Conservation (phyloP, 371 early-diverging fungal species). For the Rhizomucor miehei region DNA sequence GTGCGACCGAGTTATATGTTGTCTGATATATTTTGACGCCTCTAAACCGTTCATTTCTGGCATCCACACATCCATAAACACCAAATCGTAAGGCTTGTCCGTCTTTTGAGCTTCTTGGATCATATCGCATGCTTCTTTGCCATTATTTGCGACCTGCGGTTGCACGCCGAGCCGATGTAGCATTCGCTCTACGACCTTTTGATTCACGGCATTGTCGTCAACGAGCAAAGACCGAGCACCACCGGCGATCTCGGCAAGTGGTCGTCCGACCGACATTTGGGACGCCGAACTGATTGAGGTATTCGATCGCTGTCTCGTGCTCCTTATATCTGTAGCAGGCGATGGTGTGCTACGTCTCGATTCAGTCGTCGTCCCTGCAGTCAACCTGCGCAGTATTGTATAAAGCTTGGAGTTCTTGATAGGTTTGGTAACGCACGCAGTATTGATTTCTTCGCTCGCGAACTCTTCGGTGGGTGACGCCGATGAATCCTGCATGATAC, state of each 20-base stretch:
- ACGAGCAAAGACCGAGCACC: slow-evolving; percentile 30
- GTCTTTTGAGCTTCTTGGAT: slow-evolving; percentile 14
- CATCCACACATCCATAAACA: slow-evolving; percentile 58
- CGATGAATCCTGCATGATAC: neutral
- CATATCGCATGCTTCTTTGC: slow-evolving; percentile 40
- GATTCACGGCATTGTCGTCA: slow-evolving; percentile 56
- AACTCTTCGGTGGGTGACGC: no score
- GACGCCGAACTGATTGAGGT: slow-evolving; percentile 2
- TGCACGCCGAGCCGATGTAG: slow-evolving; percentile 15
- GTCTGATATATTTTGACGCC: slow-evolving; percentile 40
- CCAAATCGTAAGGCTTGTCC: slow-evolving; percentile 32
- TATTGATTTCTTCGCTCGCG: slow-evolving; percentile 3
- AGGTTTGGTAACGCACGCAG: slow-evolving; percentile 10
- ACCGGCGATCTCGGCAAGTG: neutral
- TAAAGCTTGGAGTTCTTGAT: slow-evolving; percentile 14
- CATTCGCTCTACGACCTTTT: slow-evolving; percentile 46
- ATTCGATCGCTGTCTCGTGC: slow-evolving; percentile 4
- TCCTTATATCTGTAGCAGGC: neutral
- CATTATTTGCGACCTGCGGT: slow-evolving; percentile 35
- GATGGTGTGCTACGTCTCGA: neutral
- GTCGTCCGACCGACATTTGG: neutral
- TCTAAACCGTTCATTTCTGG: slow-evolving; percentile 57
- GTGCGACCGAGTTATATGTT: slow-evolving; percentile 16
- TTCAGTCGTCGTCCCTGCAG: neutral
- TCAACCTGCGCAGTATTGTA: slow-evolving; percentile 2